These are phyloP conservation scores for Solanum chmielewskii DNA, from an alignment of 257 asterid species.

Conservation along the genomic window DNA sequence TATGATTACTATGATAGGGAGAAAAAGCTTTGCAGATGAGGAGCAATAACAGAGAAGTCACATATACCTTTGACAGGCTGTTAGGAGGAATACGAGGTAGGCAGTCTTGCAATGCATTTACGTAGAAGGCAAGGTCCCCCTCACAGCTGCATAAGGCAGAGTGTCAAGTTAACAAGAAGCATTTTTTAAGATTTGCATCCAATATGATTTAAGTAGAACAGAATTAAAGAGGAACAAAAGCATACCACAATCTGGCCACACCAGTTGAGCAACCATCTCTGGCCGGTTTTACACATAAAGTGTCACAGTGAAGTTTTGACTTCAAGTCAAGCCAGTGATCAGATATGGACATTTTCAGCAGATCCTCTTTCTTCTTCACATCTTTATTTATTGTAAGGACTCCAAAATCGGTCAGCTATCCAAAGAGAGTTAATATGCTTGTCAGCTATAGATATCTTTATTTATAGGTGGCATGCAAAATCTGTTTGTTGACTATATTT, in stretches of 20 bases:
- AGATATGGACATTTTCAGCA: constrained; percentile 22
- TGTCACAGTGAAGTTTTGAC: constrained; percentile 45
- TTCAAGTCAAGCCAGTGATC: constrained; percentile 62
- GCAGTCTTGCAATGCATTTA: constrained; percentile 44
- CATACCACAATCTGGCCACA: constrained; percentile 78
- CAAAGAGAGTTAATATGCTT: constrained; percentile 3
- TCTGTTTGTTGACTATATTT: background rate
- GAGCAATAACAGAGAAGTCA: background rate
- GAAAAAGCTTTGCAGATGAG: background rate
- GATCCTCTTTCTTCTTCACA: constrained; percentile 43
- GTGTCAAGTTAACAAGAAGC: background rate
- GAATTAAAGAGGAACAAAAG: background rate
- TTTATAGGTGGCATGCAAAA: background rate
- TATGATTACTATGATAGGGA: background rate
- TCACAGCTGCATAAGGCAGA: constrained; percentile 34
- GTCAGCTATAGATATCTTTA: background rate
- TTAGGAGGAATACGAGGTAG: constrained; percentile 67
- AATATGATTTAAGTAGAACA: background rate
- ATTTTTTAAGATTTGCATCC: background rate
- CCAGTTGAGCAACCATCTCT: constrained; percentile 97
- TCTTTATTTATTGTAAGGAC: constrained; percentile 73
- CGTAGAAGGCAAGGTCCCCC: constrained; percentile 53
- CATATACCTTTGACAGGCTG: constrained; percentile 65
- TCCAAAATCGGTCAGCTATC: constrained; percentile 56
- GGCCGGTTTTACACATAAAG: constrained; percentile 78